Percentiles rank a stretch among this genome's conserved stretches.
Evolutionary conservation across 129 eudicot species (phyloP).

Genomic region (Helianthus tuberosus): DNA sequence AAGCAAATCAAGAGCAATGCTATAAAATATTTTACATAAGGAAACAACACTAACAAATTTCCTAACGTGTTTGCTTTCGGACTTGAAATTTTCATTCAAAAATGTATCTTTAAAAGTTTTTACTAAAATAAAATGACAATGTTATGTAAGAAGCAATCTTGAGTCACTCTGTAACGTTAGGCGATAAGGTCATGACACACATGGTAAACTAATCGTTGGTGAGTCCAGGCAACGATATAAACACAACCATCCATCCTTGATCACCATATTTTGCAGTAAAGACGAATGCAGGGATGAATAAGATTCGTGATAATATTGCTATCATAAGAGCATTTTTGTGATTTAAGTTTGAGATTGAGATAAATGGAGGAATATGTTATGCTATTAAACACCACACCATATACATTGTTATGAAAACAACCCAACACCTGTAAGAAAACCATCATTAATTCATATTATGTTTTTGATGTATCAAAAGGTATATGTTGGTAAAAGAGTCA

Average conservation of each 20-base stretch:
- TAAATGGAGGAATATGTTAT: no score
- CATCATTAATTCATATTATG: neutral
- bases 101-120: neutral
- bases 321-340: neutral
- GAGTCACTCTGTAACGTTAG: neutral
- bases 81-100: neutral
- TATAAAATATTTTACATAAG: neutral
- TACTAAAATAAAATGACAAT: neutral
- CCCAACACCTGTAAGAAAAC: neutral
- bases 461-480: no score
- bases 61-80: neutral
- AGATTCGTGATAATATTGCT: neutral
- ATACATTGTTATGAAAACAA: neutral
- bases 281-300: neutral
- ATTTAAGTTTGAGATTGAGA: no score
- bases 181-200: neutral
- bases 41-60: neutral
- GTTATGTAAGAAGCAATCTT: neutral
- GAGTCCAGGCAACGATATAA: neutral
- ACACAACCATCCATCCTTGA: neutral
- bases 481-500: no score
- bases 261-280: neutral
- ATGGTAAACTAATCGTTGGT: neutral
- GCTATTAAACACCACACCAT: neutral
- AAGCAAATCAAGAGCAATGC: conserved; percentile 3